These are phyloP conservation scores for Phyllosticta paracitricarpa DNA, from an alignment of 2,329 filamentous ascomycete genomes.

Conservation along the genomic window DNA sequence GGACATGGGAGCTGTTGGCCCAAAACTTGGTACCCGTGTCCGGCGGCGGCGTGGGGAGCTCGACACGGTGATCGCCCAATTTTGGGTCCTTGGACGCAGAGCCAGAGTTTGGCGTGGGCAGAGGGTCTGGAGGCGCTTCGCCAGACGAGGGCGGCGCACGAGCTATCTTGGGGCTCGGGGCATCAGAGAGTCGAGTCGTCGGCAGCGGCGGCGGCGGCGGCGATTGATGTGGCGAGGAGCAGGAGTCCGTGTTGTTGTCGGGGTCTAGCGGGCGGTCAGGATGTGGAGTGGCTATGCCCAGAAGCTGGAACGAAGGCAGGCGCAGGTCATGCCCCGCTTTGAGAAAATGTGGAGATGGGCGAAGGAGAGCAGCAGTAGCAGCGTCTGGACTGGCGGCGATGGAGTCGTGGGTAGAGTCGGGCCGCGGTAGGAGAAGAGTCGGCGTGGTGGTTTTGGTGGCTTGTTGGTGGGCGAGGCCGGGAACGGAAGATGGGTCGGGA, in stretches of 20 bases:
- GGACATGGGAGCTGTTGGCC: conserved; percentile 27
- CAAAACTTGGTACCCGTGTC: conserved; percentile 33
- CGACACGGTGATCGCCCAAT: conserved; percentile 21
- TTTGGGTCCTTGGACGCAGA: background rate
- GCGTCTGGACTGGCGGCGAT: background rate
- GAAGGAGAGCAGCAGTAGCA: background rate
- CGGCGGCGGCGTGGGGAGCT: conserved; percentile 36
- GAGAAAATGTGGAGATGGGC: conserved; percentile 2
- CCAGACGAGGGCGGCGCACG: conserved; percentile 12
- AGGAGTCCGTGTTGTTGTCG: conserved; percentile 14
- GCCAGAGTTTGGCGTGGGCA: conserved; percentile 1
- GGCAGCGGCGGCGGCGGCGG: conserved; percentile 20
- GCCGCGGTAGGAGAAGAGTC: conserved; percentile 2
- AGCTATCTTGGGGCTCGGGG: conserved; percentile 23
- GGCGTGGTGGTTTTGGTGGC: background rate
- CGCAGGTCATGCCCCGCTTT: conserved; percentile 25
- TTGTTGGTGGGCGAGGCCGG: conserved; percentile 1
- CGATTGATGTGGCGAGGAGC: conserved; percentile 17
- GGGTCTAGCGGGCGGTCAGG: conserved; percentile 26
- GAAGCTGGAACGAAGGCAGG: conserved; percentile 43
- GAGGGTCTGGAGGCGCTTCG: background rate
- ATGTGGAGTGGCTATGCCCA: conserved; percentile 41
- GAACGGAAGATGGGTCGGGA: conserved; percentile 5
- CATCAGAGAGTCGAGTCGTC: conserved; percentile 32
- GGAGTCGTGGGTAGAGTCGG: conserved; percentile 3